phyloP scores from a whole-genome alignment of 768 basidiomycete genomes.

The Lenzites betulinus region DNA sequence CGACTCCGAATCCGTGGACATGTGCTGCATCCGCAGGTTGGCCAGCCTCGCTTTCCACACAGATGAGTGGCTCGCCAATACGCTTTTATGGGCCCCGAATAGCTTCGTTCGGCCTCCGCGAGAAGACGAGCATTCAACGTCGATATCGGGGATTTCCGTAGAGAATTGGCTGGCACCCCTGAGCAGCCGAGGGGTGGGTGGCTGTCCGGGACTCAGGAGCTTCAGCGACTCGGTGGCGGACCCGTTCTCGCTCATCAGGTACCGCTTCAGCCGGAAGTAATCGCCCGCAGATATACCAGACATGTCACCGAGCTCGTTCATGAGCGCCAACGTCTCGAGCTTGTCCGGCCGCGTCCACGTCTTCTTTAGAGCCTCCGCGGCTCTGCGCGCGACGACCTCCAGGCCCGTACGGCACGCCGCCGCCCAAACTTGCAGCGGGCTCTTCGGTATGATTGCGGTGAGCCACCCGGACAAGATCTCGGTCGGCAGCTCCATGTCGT shows the following conservation, averaged over 20 bases:
- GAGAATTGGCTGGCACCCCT: not conserved
- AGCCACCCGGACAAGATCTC: constrained; percentile 14
- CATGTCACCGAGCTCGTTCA: constrained; percentile 3
- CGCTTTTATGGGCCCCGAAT: constrained; percentile 36
- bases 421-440: constrained; percentile 14
- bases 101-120: constrained; percentile 38
- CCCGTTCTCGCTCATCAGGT: not conserved
- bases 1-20: not conserved
- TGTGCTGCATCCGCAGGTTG: not conserved
- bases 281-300: constrained; percentile 10
- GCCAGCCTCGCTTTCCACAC: constrained; percentile 24
- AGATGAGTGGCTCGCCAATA: constrained; percentile 38
- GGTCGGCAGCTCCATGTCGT: constrained; percentile 27
- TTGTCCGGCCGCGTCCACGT: not conserved
- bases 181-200: no score
- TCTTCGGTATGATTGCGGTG: not conserved
- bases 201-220: no score
- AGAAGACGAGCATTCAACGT: constrained; percentile 51
- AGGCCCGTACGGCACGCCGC: constrained; percentile 10
- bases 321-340: not conserved
- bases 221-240: not conserved
- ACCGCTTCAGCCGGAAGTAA: constrained; percentile 7
- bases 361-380: not conserved
- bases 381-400: constrained; percentile 10
- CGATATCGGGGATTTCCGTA: constrained; percentile 22